Conservation (phyloP, 148 eudicot species). For the Agrostemma githago region DNA sequence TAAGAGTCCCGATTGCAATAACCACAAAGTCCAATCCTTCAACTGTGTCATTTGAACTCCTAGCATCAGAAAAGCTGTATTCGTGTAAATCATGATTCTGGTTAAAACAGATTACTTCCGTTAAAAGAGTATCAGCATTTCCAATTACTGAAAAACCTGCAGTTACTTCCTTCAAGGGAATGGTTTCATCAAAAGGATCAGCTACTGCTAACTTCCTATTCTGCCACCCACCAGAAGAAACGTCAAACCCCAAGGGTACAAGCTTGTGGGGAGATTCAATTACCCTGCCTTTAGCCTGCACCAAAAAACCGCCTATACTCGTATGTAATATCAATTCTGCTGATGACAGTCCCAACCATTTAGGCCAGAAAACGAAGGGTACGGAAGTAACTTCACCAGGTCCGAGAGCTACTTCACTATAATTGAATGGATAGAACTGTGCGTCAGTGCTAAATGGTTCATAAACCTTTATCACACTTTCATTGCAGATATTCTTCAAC, state of each 20-base stretch:
- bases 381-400: constrained; percentile 71
- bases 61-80: constrained; percentile 18
- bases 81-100: constrained; percentile 28
- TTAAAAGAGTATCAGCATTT: constrained; percentile 34
- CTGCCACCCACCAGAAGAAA: constrained; percentile 55
- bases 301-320: constrained; percentile 75
- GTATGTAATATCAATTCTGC: constrained; percentile 72
- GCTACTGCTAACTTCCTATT: constrained; percentile 52
- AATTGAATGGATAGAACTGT: constrained; percentile 80
- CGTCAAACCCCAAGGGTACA: constrained; percentile 41
- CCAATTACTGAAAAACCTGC: constrained; percentile 44
- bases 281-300: constrained; percentile 59
- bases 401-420: constrained; percentile 48
- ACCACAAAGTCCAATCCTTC: constrained; percentile 30
- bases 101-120: constrained; percentile 41
- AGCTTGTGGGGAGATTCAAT: constrained; percentile 64
- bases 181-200: constrained; percentile 63
- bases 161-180: constrained; percentile 61
- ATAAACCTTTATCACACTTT: constrained; percentile 36
- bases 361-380: constrained; percentile 68
- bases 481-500: constrained; percentile 50
- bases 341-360: constrained; percentile 59
- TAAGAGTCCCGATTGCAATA: constrained; percentile 44
- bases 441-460: constrained; percentile 69
- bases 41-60: constrained; percentile 30